A percentile compares a stretch with the other conserved stretches of the same genome.
These are phyloP conservation scores for Gilbertella persicaria DNA, from an alignment of 371 early-diverging fungal species.

Conservation along the genomic window DNA sequence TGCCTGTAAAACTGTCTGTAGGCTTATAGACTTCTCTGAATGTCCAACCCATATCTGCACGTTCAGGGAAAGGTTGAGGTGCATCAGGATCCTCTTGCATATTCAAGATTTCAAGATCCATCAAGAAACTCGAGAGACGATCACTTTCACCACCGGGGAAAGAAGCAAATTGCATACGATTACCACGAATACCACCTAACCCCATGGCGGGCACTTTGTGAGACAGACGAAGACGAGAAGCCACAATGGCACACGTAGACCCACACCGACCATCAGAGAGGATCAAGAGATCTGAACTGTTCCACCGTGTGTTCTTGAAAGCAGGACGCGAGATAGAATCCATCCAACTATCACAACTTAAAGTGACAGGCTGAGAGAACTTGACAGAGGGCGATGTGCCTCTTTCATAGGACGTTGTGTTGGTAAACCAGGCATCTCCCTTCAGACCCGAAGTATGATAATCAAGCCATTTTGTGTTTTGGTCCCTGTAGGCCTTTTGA, in stretches of 20 bases:
- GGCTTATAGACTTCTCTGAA: conserved; percentile 55
- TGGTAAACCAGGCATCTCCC: conserved; percentile 37
- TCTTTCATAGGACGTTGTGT: conserved; percentile 35
- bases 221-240: conserved; percentile 50
- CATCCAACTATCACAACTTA: conserved; percentile 28
- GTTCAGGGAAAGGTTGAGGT: conserved; percentile 48
- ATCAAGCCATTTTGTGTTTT: conserved; percentile 50
- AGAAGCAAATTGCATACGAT: conserved; percentile 55
- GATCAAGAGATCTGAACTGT: conserved; percentile 39
- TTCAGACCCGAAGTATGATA: conserved; percentile 25
- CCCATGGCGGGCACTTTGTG: conserved; percentile 55
- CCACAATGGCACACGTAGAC: conserved; percentile 55
- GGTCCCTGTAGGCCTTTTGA: conserved; percentile 33
- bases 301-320: conserved; percentile 39
- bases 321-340: conserved; percentile 16
- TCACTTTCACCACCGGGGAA: conserved; percentile 59
- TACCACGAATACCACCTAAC: conserved; percentile 55
- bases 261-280: conserved; percentile 55
- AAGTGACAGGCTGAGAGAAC: conserved; percentile 42
- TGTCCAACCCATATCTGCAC: conserved; percentile 58
- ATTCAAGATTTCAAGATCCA: conserved; percentile 43
- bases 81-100: conserved; percentile 44
- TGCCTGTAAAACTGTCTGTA: conserved; percentile 21
- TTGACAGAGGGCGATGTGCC: conserved; percentile 28
- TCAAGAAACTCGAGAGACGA: conserved; percentile 48